phyloP scores from a whole-genome alignment of 345 rosid genomes.

The Eutrema yunnanense region DNA sequence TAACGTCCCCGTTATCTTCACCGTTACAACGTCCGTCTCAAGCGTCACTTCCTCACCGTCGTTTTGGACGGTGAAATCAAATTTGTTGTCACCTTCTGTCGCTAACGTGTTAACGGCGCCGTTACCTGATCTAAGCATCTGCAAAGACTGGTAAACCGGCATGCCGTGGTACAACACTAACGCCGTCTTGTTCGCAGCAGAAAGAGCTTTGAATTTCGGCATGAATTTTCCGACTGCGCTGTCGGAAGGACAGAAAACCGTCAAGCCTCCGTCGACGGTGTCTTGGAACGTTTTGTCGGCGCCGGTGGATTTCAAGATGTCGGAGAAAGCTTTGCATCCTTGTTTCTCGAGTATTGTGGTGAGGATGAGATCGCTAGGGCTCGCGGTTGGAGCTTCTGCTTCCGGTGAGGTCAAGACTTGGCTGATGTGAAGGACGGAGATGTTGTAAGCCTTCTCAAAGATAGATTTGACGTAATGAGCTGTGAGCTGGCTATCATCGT shows the following conservation, averaged over 20 bases:
- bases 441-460: conserved; percentile 65
- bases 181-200: conserved; percentile 54
- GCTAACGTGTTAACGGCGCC: conserved; percentile 25
- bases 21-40: conserved; percentile 38
- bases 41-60: too few species aligned
- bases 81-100: too few species aligned
- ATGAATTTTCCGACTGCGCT: conserved; percentile 45
- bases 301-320: too few species aligned
- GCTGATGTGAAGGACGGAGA: conserved; percentile 73
- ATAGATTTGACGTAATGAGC: conserved; percentile 60
- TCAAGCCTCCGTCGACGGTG: conserved; percentile 54
- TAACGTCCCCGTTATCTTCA: conserved; percentile 51
- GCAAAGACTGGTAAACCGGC: conserved; percentile 61
- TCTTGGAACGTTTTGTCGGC: too few species aligned
- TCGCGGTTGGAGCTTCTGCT: conserved; percentile 81
- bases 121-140: conserved; percentile 63
- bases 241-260: conserved; percentile 88
- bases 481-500: conserved; percentile 43
- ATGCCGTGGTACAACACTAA: conserved; percentile 64
- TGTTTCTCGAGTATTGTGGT: conserved; percentile 64
- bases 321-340: conserved; percentile 72
- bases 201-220: conserved; percentile 67
- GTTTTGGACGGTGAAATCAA: too few species aligned
- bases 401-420: conserved; percentile 54
- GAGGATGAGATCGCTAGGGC: conserved; percentile 52